Evolutionary conservation across 2,329 filamentous ascomycete genomes (phyloP).

Genomic region (Periconia sp.): DNA sequence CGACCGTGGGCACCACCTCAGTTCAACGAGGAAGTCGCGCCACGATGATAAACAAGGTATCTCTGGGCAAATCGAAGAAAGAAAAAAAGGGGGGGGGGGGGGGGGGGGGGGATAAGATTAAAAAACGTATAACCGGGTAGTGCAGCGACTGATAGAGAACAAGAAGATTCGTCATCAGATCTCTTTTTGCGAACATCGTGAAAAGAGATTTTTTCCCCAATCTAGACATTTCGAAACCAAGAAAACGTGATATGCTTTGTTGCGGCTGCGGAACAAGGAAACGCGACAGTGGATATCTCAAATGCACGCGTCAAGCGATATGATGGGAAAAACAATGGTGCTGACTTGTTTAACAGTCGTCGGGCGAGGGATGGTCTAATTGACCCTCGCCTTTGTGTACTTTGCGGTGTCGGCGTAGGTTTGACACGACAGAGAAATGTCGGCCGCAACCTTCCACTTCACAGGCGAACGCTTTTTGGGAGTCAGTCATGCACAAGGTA

Average conservation of each 20-base stretch:
- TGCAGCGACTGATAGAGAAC: constrained; percentile 31
- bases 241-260: constrained; percentile 16
- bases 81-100: too few species aligned
- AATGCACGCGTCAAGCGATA: constrained; percentile 27
- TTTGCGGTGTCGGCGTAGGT: constrained; percentile 90
- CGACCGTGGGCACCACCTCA: constrained; percentile 3
- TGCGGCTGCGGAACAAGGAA: constrained; percentile 15
- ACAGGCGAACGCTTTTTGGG: constrained; percentile 76
- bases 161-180: constrained; percentile 29
- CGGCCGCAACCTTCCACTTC: constrained; percentile 93
- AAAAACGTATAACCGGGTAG: constrained; percentile 14
- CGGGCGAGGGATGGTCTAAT: constrained; percentile 51
- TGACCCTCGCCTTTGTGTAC: constrained; percentile 78
- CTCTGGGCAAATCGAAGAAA: constrained; percentile 1
- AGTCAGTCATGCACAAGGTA: constrained; percentile 10
- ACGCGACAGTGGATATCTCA: constrained; percentile 42
- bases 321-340: constrained; percentile 19
- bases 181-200: constrained; percentile 21
- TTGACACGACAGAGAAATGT: constrained; percentile 96
- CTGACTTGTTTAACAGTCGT: constrained; percentile 43
- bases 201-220: constrained; percentile 7
- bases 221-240: constrained; percentile 24
- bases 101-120: neutral
- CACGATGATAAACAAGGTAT: constrained; percentile 16
- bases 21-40: constrained; percentile 3